Conservation (phyloP, 2,329 filamentous ascomycete species). For the Cryphonectria parasitica region DNA sequence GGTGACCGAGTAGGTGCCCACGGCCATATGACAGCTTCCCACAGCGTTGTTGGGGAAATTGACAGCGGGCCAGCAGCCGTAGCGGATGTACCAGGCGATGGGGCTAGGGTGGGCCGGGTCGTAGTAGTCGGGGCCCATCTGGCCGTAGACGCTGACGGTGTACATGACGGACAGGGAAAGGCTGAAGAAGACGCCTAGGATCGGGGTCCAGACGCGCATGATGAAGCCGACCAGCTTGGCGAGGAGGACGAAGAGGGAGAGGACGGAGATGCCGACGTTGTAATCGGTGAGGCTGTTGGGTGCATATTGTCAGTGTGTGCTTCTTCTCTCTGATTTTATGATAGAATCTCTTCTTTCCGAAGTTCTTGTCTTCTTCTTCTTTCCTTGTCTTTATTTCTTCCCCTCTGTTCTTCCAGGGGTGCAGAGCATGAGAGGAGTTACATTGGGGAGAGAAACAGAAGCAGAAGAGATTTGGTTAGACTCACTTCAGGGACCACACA, state of each 20-base stretch:
- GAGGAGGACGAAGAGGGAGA: conserved; percentile 76
- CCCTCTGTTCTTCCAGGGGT: not conserved
- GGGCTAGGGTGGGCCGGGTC: conserved; percentile 65
- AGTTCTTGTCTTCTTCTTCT: not conserved
- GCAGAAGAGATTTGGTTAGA: conserved; percentile 33
- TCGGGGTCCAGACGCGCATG: conserved; percentile 71
- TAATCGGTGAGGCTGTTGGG: conserved; percentile 69
- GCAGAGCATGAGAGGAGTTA: conserved; percentile 2
- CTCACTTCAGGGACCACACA: conserved; percentile 75
- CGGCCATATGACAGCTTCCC: conserved; percentile 68
- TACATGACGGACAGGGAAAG: conserved; percentile 63
- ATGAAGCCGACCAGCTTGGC: conserved; percentile 71
- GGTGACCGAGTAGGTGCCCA: conserved; percentile 67
- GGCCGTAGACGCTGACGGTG: conserved; percentile 68
- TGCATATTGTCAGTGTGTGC: conserved; percentile 25
- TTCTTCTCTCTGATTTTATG: too few species aligned
- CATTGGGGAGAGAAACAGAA: not conserved
- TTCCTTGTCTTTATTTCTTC: not conserved
- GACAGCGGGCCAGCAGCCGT: conserved; percentile 66
- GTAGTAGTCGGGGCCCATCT: conserved; percentile 73
- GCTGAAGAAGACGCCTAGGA: conserved; percentile 65
- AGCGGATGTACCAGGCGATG: conserved; percentile 75
- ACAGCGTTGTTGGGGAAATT: conserved; percentile 50
- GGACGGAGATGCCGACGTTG: conserved; percentile 76
- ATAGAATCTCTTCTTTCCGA: too few species aligned